A percentile compares a stretch with the other conserved stretches of the same genome.
These are phyloP conservation scores for Sungouiella blattae DNA, from an alignment of 805 yeast species.

Conservation along the genomic window DNA sequence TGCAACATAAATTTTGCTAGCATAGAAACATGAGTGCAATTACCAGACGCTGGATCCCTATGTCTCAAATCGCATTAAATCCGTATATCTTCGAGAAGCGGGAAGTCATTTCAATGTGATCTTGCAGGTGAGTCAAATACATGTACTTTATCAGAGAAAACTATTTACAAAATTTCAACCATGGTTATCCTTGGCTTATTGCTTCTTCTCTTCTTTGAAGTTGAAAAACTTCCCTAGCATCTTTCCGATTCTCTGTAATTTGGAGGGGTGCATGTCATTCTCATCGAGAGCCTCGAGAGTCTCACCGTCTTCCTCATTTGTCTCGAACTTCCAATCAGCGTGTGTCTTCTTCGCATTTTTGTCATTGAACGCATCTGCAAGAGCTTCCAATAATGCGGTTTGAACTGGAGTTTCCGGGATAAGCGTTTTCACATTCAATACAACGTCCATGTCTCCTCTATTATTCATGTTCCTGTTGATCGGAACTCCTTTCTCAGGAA, in stretches of 20 bases:
- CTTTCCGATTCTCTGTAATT: slow-evolving; percentile 53
- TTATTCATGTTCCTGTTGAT: slow-evolving; percentile 44
- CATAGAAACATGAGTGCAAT: no score
- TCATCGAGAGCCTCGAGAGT: slow-evolving; percentile 24
- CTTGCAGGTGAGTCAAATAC: no score
- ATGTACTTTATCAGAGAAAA: no score
- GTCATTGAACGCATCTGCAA: slow-evolving; percentile 89
- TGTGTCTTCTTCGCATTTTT: slow-evolving; percentile 69
- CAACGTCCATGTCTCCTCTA: slow-evolving; percentile 80
- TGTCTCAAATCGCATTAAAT: no score
- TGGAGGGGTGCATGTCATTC: slow-evolving; percentile 44
- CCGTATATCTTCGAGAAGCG: no score
- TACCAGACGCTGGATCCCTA: no score
- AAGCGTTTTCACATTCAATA: slow-evolving; percentile 65
- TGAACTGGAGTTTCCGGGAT: slow-evolving; percentile 82
- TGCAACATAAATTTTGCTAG: no score
- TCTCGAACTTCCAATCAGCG: slow-evolving; percentile 34
- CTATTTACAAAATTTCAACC: no score
- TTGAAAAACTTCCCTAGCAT: slow-evolving; percentile 59
- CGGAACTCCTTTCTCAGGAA: slow-evolving; percentile 89
- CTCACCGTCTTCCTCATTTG: slow-evolving; percentile 17
- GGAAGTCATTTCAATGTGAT: no score
- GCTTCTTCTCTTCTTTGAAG: slow-evolving; percentile 24
- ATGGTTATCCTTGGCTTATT: no score
- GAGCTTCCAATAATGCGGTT: slow-evolving; percentile 83